Base-by-base conservation (phyloP, 2,329 filamentous ascomycete species). In the Fragosphaeria purpurea region DNA sequence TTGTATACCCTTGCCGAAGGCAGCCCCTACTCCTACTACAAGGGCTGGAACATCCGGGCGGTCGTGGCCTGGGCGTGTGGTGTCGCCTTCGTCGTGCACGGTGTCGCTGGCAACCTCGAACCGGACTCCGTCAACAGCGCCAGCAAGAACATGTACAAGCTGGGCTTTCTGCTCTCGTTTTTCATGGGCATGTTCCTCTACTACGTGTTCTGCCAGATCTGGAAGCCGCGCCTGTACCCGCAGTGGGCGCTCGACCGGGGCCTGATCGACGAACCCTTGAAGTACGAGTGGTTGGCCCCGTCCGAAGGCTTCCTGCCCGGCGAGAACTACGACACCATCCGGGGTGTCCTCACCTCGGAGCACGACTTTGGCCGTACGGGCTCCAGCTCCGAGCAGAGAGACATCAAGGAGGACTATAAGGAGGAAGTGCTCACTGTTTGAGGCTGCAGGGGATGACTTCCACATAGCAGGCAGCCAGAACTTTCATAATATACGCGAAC, bases 81-180 rank as follows among this genome's bases (percentile, higher is more conserved):
- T 37, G 60, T 66, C 32, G 63, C 60, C 4, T 57, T 66, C 11
- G 61, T 62, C 4, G 64, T 67, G 46, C 61, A 63, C 5, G 65
- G 65, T 0, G 64, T 67, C 45, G 57, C 62, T 8, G 62, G 61
- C n/a, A 57, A 61, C 0, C 54, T 67, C 3, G 59, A 63, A 6
- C 54, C 60, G 11, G 53, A 53, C 31, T 44, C 51, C 1, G 62
- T 67, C 38, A 63, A 59, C 43, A 52, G 57, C 22, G 47, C 55
- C 2, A 67, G 63, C 8, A 61, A 59, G 10, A 55, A 65, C 44
- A 56, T 67, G 34, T 61, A 63, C 22, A 58, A 61, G 40, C 56
- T 67, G 0, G 66, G 65, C 35, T 68, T 64, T 60, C 33, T 64
- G 6, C 48, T 64, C 46, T 64, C 61, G 0, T 60, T 64, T 44